Conservation (phyloP, 2,329 filamentous ascomycete species). For the Verticillium tricorpus region DNA sequence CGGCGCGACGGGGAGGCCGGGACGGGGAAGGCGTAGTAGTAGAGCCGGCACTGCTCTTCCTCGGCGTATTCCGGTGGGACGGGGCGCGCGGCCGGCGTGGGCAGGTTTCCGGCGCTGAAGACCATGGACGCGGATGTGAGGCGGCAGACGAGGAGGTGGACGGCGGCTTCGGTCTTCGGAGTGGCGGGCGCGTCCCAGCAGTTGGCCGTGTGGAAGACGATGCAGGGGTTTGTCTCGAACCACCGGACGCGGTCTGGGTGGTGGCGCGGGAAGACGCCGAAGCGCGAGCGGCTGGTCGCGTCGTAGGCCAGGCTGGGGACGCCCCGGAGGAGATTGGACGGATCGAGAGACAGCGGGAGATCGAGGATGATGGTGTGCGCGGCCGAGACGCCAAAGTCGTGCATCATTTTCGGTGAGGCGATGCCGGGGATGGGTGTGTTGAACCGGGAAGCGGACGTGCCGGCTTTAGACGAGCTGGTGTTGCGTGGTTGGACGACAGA, state of each 20-base stretch:
- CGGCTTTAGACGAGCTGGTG: conserved; percentile 4
- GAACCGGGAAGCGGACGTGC: conserved; percentile 29
- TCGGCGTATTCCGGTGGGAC: conserved; percentile 38
- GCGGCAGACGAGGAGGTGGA: conserved; percentile 63
- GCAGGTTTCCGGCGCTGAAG: conserved; percentile 60
- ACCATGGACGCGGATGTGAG: conserved; percentile 62
- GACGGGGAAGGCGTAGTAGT: conserved; percentile 59
- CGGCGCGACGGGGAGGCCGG: conserved; percentile 19
- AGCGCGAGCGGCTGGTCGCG: conserved; percentile 50
- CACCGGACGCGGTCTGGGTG: conserved; percentile 53
- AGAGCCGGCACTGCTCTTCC: conserved; percentile 63
- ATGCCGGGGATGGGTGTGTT: conserved; percentile 57
- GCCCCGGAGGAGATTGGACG: conserved; percentile 53
- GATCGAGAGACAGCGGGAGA: conserved; percentile 61
- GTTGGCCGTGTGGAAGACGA: conserved; percentile 70
- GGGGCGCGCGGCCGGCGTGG: conserved; percentile 35
- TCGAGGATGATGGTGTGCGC: conserved; percentile 64
- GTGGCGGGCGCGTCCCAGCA: conserved; percentile 54
- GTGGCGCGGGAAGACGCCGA: conserved; percentile 63
- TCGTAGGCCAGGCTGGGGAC: conserved; percentile 58
- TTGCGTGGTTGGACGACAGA: conserved; percentile 35
- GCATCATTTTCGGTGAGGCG: conserved; percentile 66
- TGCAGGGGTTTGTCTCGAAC: conserved; percentile 64
- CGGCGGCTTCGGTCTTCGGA: conserved; percentile 36
- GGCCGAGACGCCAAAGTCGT: conserved; percentile 66